Base-by-base conservation (phyloP, 306 rosid species). In the Prunus persica region DNA sequence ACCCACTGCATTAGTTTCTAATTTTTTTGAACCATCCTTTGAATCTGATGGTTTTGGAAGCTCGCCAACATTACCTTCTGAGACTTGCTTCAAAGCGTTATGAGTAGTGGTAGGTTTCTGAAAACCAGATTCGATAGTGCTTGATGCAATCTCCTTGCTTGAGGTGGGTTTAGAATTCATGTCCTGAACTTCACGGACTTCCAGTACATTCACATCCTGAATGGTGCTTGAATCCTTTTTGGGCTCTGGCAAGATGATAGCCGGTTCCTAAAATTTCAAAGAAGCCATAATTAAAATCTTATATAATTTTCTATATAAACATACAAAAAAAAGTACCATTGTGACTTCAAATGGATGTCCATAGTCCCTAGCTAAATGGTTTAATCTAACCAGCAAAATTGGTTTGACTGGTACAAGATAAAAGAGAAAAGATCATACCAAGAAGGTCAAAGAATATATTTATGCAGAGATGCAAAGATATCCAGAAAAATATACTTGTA, bases 21-120 rank as follows among this genome's bases (percentile, higher is more conserved):
- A 54, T 71, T 87, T 67, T 32, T 65, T 75, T 2, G 78, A 77
- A 52, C 46, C 65, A 34, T 72, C 84, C 65, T 72, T 71, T 41
- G 67, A 67, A 68, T 74, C 74, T 63, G 72, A 79, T 2, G 70
- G 49, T 63, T 76, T 70, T 66, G 86, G 80, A 45, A 65, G 84
- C 84, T 82, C 89, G 66, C 22, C 72, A 65, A 45, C 75, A 71
- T 72, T 77, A 60, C 50, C 86, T 72, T 83, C 76, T 0, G 88
- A 80, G 78, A 58, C 55, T 83, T 76, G 64, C 69, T 73, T 76
- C 71, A 78, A 66, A 79, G 84, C 87, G 47, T 28, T 73, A 74
- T 82, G 61, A 67, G 74, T 77, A 75, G 67, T 81, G 14, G 13
- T 16, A 56, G 12, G 22, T 72, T 56, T 51, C 22, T 72, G 34